Percentiles rank a stretch among this genome's conserved stretches.
Conservation (phyloP, 345 rosid species). For the Eucalyptus albens region DNA sequence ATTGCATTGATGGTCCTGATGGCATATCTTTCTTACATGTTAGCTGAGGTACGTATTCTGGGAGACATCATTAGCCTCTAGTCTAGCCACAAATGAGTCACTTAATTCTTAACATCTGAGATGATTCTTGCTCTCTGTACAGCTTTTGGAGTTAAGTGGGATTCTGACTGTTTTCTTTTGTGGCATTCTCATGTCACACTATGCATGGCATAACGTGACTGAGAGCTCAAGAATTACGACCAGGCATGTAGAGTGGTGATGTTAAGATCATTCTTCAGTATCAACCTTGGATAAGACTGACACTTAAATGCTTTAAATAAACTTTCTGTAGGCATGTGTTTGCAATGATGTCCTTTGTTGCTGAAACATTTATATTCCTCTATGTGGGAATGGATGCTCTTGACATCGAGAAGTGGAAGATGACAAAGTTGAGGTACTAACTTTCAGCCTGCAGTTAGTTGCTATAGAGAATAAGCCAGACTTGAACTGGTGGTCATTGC, state of each 20-base stretch:
- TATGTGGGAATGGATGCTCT: constrained; percentile 95
- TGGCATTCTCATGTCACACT: constrained; percentile 81
- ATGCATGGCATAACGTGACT: constrained; percentile 69
- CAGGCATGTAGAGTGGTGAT: constrained; percentile 20
- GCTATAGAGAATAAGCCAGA: neutral
- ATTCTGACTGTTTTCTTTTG: constrained; percentile 91
- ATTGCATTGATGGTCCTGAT: constrained; percentile 62
- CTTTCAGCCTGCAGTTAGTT: neutral
- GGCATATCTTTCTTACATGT: constrained; percentile 84
- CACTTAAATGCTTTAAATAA: neutral
- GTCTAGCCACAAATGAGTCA: neutral
- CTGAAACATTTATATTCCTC: constrained; percentile 85
- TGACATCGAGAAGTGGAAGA: constrained; percentile 77
- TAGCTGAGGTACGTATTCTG: constrained; percentile 57
- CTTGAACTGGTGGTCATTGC: neutral
- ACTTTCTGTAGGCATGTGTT: constrained; percentile 52
- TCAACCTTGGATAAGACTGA: neutral
- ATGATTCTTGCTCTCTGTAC: constrained; percentile 3
- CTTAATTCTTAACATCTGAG: neutral
- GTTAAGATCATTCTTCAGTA: neutral
- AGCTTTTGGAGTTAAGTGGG: constrained; percentile 78
- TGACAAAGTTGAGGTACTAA: constrained; percentile 48
- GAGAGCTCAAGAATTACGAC: constrained; percentile 75
- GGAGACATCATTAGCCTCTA: neutral
- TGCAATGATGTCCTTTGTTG: constrained; percentile 79